Evolutionary conservation across 2,329 filamentous ascomycete genomes (phyloP).

Genomic region (Chaetoscypha palmicola): DNA sequence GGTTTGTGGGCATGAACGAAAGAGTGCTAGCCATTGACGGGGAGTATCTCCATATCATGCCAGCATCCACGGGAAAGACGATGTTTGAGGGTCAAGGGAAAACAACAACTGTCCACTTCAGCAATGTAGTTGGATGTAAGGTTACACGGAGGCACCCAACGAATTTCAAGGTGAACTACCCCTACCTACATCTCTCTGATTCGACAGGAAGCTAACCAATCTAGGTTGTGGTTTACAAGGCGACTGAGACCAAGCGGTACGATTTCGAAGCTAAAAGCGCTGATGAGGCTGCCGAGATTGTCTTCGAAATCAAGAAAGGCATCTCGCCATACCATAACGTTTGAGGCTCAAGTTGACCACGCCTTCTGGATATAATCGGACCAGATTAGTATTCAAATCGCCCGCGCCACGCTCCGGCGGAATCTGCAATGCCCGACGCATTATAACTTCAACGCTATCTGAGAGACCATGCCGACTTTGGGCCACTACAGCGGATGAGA

Average conservation of each 20-base stretch:
- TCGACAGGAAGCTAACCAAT: slow-evolving; percentile 4
- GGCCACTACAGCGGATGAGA: no score
- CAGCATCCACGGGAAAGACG: slow-evolving; percentile 58
- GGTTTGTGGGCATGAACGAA: slow-evolving; percentile 69
- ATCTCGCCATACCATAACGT: slow-evolving; percentile 52
- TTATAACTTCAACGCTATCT: no score
- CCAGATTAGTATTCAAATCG: no score
- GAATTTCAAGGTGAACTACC: slow-evolving; percentile 60
- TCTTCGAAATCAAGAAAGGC: slow-evolving; percentile 69
- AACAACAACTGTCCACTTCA: slow-evolving; percentile 76
- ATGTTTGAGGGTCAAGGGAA: slow-evolving; percentile 58
- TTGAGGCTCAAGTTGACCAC: slow-evolving; percentile 5
- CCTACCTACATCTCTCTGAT: no score
- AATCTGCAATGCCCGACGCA: no score
- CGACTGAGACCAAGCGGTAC: slow-evolving; percentile 71
- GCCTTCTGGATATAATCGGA: neutral
- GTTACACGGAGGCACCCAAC: slow-evolving; percentile 72
- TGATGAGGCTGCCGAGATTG: slow-evolving; percentile 71
- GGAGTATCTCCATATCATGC: slow-evolving; percentile 82
- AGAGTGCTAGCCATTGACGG: slow-evolving; percentile 73
- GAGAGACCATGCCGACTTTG: no score
- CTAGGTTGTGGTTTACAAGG: slow-evolving; percentile 64
- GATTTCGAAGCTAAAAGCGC: slow-evolving; percentile 73
- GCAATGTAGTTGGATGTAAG: slow-evolving; percentile 75
- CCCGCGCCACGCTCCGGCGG: no score